Evolutionary conservation across 805 yeast genomes (phyloP), one percentile per base, ranked within the genome.

Genomic region (Lipomyces kockii): DNA sequence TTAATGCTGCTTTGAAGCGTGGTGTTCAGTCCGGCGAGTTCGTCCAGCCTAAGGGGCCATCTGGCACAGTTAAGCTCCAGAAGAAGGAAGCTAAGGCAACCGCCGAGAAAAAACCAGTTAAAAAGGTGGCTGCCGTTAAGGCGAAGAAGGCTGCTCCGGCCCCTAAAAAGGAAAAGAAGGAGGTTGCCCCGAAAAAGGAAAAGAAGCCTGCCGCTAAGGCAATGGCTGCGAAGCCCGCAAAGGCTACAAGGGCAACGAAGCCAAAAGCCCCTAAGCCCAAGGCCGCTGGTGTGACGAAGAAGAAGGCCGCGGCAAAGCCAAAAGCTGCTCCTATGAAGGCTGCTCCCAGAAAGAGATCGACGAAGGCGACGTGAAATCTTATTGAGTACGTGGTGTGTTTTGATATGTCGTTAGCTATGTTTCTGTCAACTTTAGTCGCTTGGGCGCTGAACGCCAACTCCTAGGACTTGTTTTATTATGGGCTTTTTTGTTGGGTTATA

Each of bases 41-140:
- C 72, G 77, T 84, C 58, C 97, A 90, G 80, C 97, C 97, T 77
- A 91, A 91, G 81, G 97, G 97, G 59, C 89, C 97, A 22, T 87
- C 96, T 12, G 97, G 97, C 60, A 91, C 97, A 58, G 86, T 91
- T 71, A 90, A 91, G 80, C 78, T 89, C 69, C 83, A 81, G 76
- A 86, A 85, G 81, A 78, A 80, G 74, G 78, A 70, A 58, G 77
- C 76, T 75, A 78, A 75, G 70, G 72, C 77, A 35, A 67, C 77
- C 49, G 71, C 75, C 55, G 74, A 68, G 60, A 74, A 70, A 66
- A 74, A 73, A 63, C 70, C 53, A 39, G 73, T 76, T 46, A 78
- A 76, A 74, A 77, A 77, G 70, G 72, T 75, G 20, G 63, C 75
- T 22, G 71, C 76, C 29, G 76, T 75, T 60, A 72, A 75, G 66